These are phyloP conservation scores for Candida coquimbonensis DNA, from an alignment of 805 yeast genomes.

Conservation along the genomic window DNA sequence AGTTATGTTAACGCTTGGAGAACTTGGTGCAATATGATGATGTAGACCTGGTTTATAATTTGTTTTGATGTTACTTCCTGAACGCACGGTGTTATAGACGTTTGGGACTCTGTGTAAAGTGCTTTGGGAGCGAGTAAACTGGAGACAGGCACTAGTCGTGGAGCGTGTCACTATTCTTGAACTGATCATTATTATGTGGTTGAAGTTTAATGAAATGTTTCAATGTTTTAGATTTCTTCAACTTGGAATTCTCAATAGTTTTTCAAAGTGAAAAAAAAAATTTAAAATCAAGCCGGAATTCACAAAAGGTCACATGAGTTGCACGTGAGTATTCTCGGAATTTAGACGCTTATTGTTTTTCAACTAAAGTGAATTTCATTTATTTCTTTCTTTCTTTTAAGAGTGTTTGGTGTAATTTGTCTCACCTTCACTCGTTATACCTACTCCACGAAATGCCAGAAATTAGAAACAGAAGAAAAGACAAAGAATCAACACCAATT, in stretches of 20 bases:
- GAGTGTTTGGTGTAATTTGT: too few species aligned
- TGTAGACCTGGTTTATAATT: conserved; percentile 53
- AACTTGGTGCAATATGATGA: conserved; percentile 58
- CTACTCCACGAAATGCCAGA: too few species aligned
- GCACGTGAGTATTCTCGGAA: too few species aligned
- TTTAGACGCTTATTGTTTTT: too few species aligned
- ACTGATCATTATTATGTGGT: background rate
- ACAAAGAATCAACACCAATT: too few species aligned
- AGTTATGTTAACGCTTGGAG: conserved; percentile 40
- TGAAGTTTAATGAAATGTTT: too few species aligned
- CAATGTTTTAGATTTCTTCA: background rate
- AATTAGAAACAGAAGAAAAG: too few species aligned
- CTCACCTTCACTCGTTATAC: too few species aligned
- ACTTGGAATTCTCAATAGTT: background rate
- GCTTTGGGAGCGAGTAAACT: conserved; percentile 2
- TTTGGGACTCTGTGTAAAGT: conserved; percentile 36
- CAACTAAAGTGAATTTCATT: too few species aligned
- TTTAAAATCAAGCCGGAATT: background rate
- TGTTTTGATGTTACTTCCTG: conserved; percentile 53
- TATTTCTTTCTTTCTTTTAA: too few species aligned
- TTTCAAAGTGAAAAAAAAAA: background rate
- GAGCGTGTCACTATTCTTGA: background rate
- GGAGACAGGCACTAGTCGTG: background rate
- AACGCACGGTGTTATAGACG: conserved; percentile 51
- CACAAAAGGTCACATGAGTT: too few species aligned